Evolutionary conservation across 2,329 filamentous ascomycete species (phyloP), one percentile per base, ranked within the genome.

Genomic region (Beauveria asiatica): DNA sequence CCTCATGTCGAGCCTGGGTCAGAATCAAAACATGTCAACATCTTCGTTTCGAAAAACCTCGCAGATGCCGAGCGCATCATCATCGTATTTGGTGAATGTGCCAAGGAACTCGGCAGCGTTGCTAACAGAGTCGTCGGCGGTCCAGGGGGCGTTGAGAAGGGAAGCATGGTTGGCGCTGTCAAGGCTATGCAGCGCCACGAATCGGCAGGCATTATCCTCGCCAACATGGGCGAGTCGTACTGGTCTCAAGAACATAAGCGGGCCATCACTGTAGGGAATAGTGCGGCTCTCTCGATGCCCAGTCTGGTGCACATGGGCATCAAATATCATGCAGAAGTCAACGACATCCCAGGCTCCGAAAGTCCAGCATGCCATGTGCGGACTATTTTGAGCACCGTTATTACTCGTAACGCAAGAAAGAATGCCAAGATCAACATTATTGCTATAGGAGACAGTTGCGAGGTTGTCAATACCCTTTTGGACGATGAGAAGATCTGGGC

Each of bases 171-270:
- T 33, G 80, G 84, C 11, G 76, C 93, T 60, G 80, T 87, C 25
- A 71, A 76, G 41, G 74, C 70, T 13, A 72, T 86, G 5, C 68
- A 68, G 46, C 57, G 66, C 17, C 72, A 78, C 60, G 63, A 51
- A 25, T 72, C 71, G 16, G 64, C 70, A 0, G 88, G 82, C 3
- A 75, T 97, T 60, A 74, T 97, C 30, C 76, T 96, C 27, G 83
- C 90, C 50, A 97, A 96, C 69, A 78, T 84, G 4, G 90, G 90
- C 5, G 86, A 95, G 73, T 76, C 89, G 19, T 77, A 86, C 67
- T 97, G 90, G 86, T 90, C 88, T 70, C 83, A 88, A 45, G 80
- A 82, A 56, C 80, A 80, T 1, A 74, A 79, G 56, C 80, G 81
- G 53, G 78, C 84, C 0, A 76, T 96, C 62, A 88, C 83, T 1